These are phyloP conservation scores for Fusarium decemcellulare DNA, from an alignment of 2,329 filamentous ascomycete species.

Conservation along the genomic window DNA sequence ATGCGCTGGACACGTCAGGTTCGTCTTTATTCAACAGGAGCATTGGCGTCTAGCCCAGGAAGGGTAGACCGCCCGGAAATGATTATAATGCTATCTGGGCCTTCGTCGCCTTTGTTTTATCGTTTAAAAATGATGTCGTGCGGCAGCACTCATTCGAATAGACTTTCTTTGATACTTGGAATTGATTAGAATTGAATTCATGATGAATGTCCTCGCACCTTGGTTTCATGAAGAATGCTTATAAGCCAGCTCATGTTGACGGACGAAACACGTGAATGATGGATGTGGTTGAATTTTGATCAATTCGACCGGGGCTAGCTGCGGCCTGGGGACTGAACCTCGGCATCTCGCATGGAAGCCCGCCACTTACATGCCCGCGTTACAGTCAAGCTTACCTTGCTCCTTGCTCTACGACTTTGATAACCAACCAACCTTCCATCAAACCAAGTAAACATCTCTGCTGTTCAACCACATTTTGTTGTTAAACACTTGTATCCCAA, in stretches of 20 bases:
- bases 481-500: not conserved
- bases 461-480: not conserved
- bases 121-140: slow-evolving; percentile 31
- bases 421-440: not conserved
- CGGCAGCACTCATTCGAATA: slow-evolving; percentile 39
- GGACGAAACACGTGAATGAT: slow-evolving; percentile 21
- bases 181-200: not conserved
- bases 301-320: slow-evolving; percentile 17
- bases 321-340: slow-evolving; percentile 32
- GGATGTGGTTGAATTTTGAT: not conserved
- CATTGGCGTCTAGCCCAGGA: slow-evolving; percentile 45
- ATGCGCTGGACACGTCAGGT: slow-evolving; percentile 41
- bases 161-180: slow-evolving; percentile 35
- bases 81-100: slow-evolving; percentile 49
- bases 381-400: slow-evolving; percentile 9
- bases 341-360: slow-evolving; percentile 41
- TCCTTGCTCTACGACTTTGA: not conserved
- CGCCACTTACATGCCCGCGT: slow-evolving; percentile 25
- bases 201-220: not conserved
- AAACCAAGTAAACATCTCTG: not conserved
- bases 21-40: slow-evolving; percentile 46
- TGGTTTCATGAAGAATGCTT: not conserved
- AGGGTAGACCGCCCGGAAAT: slow-evolving; percentile 44
- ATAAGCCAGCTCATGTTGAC: not conserved
- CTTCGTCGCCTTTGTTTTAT: slow-evolving; percentile 44